Evolutionary conservation across 2,329 filamentous ascomycete genomes (phyloP).

Genomic region (Cytospora leucostoma): DNA sequence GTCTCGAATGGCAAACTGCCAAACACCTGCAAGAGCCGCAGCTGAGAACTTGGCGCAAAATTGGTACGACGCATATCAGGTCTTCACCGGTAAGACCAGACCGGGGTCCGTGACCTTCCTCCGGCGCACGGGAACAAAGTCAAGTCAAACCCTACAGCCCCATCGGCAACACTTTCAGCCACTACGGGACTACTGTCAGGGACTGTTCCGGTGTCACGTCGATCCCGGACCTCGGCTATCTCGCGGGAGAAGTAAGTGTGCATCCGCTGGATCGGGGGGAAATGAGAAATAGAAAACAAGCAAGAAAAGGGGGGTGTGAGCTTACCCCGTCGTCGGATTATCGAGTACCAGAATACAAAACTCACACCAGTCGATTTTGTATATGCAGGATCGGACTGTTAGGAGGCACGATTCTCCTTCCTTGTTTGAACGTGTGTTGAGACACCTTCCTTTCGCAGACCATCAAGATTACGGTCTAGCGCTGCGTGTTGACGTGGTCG

Average conservation of each 20-base stretch:
- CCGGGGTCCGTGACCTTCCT: neutral
- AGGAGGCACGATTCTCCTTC: neutral
- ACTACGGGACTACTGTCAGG: neutral
- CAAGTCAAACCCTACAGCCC: neutral
- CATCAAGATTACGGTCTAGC: neutral
- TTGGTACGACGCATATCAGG: neutral
- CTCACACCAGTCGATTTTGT: no score
- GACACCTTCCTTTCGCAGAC: neutral
- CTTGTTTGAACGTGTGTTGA: neutral
- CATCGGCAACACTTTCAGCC: neutral
- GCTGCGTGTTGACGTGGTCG: conserved; percentile 15
- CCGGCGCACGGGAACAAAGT: neutral
- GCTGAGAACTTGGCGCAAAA: neutral
- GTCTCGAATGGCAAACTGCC: neutral
- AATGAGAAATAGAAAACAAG: neutral
- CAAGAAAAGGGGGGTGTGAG: neutral
- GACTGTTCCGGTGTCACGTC: conserved; percentile 6
- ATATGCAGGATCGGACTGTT: neutral
- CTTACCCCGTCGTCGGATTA: neutral
- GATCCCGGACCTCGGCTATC: conserved; percentile 7
- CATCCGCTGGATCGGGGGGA: neutral
- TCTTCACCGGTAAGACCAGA: neutral
- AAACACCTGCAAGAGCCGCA: neutral
- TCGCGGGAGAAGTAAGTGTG: neutral
- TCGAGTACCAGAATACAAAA: neutral